Percentiles rank a stretch among this genome's conserved stretches.
Conservation (phyloP, 805 yeast genomes). For the Komagataella phaffii region DNA sequence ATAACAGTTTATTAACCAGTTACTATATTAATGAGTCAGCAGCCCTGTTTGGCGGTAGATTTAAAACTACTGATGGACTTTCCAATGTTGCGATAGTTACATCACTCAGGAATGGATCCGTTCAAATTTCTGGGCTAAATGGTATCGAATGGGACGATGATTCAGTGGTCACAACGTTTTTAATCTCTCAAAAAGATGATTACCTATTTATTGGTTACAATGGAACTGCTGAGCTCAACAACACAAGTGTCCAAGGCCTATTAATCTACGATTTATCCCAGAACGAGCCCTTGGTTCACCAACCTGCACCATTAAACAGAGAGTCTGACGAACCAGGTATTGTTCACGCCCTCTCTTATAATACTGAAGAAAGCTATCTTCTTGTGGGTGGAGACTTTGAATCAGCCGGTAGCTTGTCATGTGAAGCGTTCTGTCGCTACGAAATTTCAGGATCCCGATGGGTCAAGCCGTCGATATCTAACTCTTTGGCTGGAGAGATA, state of each 20-base stretch:
- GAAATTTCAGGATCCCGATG: constrained; percentile 42
- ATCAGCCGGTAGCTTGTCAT: constrained; percentile 39
- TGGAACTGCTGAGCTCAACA: constrained; percentile 16
- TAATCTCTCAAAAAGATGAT: constrained; percentile 18
- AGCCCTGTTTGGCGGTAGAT: constrained; percentile 49
- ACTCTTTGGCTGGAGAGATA: constrained; percentile 35
- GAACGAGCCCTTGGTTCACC: constrained; percentile 25
- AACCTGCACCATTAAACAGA: constrained; percentile 33
- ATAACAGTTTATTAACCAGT: constrained; percentile 17
- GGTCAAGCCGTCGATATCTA: constrained; percentile 25
- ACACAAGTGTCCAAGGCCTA: constrained; percentile 25
- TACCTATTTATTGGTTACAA: constrained; percentile 32
- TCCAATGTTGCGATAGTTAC: constrained; percentile 12
- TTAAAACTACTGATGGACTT: constrained; percentile 13
- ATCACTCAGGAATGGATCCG: neutral
- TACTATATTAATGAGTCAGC: constrained; percentile 32
- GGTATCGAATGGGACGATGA: constrained; percentile 8
- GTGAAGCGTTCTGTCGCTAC: constrained; percentile 56
- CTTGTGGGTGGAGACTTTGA: constrained; percentile 68
- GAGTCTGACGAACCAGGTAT: constrained; percentile 17
- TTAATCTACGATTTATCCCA: constrained; percentile 35
- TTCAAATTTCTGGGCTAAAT: neutral
- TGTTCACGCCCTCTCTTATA: constrained; percentile 26
- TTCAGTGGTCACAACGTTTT: constrained; percentile 13
- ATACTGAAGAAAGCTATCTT: constrained; percentile 27